Conservation (phyloP, 148 eudicot species). For the Fagopyrum tataricum region DNA sequence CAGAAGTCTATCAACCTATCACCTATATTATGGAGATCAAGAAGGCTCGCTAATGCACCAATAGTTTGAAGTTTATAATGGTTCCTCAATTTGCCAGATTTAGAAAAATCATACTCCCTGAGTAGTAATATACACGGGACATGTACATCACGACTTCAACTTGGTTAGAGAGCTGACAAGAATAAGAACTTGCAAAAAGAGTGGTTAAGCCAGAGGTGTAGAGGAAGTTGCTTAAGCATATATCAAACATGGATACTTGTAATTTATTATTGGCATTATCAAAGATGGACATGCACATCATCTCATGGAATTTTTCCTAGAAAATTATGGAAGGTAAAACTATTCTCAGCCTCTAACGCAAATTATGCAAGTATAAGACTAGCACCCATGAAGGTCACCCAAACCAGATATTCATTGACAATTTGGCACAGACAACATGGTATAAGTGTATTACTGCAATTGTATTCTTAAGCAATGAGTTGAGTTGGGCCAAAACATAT, state of each 20-base stretch:
- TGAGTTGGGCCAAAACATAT: background rate
- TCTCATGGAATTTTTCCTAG: background rate
- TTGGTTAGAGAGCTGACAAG: too few relatives aligned
- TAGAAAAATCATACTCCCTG: background rate
- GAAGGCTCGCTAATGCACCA: background rate
- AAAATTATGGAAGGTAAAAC: background rate
- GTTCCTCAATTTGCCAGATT: background rate
- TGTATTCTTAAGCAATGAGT: background rate
- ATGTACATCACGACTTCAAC: background rate
- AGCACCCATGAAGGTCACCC: background rate
- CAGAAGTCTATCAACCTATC: background rate
- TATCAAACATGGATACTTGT: too few relatives aligned
- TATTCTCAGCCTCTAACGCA: background rate
- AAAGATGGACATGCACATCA: too few relatives aligned
- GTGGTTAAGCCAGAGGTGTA: too few relatives aligned
- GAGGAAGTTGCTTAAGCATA: too few relatives aligned
- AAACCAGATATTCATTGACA: background rate
- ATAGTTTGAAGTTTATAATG: background rate
- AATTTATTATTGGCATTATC: too few relatives aligned
- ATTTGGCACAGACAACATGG: background rate
- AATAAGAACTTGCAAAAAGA: too few relatives aligned
- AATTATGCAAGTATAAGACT: constrained; percentile 1
- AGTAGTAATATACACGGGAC: background rate
- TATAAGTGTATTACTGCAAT: background rate
- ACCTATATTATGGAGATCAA: background rate